These are phyloP conservation scores for Boletales sp. DNA, from an alignment of 768 basidiomycete genomes.

Conservation along the genomic window DNA sequence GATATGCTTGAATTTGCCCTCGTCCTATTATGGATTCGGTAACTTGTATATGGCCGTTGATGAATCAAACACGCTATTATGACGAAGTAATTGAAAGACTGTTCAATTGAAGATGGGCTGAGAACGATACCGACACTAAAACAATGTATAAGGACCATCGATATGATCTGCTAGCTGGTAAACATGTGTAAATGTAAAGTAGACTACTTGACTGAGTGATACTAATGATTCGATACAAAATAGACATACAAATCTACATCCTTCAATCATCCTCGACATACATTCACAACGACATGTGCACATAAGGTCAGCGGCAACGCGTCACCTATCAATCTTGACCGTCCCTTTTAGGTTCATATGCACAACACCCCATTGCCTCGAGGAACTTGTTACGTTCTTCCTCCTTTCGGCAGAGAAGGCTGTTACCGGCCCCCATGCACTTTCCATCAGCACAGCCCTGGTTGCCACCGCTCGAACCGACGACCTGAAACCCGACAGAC, in stretches of 20 bases:
- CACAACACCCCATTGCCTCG: constrained; percentile 41
- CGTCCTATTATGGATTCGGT: background rate
- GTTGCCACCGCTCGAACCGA: constrained; percentile 8
- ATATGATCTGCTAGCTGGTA: too few species aligned
- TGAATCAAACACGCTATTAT: too few species aligned
- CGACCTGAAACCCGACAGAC: constrained; percentile 8
- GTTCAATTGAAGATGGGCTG: too few species aligned
- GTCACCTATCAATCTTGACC: background rate
- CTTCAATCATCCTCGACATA: too few species aligned
- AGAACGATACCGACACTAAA: too few species aligned
- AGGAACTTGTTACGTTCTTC: constrained; percentile 44
- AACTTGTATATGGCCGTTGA: background rate
- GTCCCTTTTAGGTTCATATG: constrained; percentile 38
- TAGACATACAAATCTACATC: background rate
- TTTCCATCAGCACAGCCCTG: constrained; percentile 34
- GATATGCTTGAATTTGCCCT: constrained; percentile 7
- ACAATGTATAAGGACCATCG: too few species aligned
- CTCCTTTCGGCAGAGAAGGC: constrained; percentile 38
- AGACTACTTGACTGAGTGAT: too few species aligned
- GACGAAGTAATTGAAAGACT: too few species aligned
- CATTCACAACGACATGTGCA: background rate
- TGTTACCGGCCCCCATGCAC: constrained; percentile 38
- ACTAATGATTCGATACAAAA: background rate
- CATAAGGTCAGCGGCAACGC: too few species aligned
- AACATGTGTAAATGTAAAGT: too few species aligned